Base-by-base conservation (phyloP, 345 rosid species). In the Noccaea caerulescens region DNA sequence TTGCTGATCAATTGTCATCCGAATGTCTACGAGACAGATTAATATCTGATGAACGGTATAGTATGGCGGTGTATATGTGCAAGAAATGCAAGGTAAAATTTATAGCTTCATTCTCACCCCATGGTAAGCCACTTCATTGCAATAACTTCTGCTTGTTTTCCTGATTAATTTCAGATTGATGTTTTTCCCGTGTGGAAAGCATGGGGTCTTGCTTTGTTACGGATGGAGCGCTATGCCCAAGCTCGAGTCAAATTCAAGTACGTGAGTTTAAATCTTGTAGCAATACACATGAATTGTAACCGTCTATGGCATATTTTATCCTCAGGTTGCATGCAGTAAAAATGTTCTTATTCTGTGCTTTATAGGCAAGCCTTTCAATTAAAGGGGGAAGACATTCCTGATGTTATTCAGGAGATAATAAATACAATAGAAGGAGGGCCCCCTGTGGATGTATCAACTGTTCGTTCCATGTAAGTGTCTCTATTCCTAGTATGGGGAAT, bases 21-120 rank as follows among this genome's bases (percentile, higher is more conserved):
- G 88, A 82, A 43, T 80, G 45, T 68, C 88, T 93, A 46, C 84
- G 97, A 66, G 93, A 91, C 82, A 87, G 98, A 80, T 77, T 93
- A 77, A 85, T 88, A 82, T 84, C 84, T 63, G 98, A 91, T 67
- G 98, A 93, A 76, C 89, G 86, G 64, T 93, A 93, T 68, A 91
- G 98, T 78, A 87, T 93, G 98, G 98, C 98, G 23, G 97, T 93
- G 12, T 91, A 93, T 82, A 93, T 94, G 66, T 85, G 95, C 92
- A 86, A 63, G 80, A 93, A 93, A 88, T 93, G 98, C 72, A 93
- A 93, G 96, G 98, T 93, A 81, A 80, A 62, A 32, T 10, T 66
- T 50, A 39, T 72, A 33, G 27, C 47, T 67, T 41, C 68, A 72
- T 44, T 65, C 52, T 68, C 49, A 57, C 46, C 71, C 18, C 34